Percentiles rank a stretch among this genome's conserved stretches.
Evolutionary conservation across 345 rosid species (phyloP).

Genomic region (Moringa oleifera): DNA sequence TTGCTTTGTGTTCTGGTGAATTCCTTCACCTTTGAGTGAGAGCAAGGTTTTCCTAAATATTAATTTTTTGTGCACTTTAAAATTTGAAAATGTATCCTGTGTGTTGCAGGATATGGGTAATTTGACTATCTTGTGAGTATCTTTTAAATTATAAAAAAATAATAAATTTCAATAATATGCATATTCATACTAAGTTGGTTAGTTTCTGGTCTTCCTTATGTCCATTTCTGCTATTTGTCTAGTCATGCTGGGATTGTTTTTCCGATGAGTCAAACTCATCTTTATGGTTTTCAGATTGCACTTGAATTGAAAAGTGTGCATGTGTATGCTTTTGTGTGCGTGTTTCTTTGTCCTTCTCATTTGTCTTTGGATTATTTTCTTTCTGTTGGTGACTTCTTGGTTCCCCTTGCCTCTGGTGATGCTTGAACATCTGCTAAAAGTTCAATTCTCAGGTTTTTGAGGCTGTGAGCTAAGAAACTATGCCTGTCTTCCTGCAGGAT

Average conservation of each 20-base stretch:
- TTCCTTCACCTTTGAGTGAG: background rate
- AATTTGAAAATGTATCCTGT: too few relatives aligned
- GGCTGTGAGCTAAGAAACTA: background rate
- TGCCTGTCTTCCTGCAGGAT: conserved; percentile 36
- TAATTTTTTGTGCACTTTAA: too few relatives aligned
- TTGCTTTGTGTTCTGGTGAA: background rate
- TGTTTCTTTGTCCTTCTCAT: background rate
- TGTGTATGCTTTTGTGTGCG: too few relatives aligned
- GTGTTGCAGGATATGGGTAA: too few relatives aligned
- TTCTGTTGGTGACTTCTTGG: background rate
- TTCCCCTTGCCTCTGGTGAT: background rate
- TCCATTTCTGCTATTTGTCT: background rate
- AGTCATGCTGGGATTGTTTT: background rate
- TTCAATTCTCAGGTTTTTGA: background rate
- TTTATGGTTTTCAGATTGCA: background rate
- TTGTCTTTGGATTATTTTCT: background rate
- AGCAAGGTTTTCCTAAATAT: too few relatives aligned
- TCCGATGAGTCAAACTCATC: background rate
- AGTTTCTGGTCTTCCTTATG: background rate
- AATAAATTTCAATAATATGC: too few relatives aligned
- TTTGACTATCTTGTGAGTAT: too few relatives aligned
- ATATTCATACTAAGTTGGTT: too few relatives aligned
- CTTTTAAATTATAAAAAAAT: too few relatives aligned
- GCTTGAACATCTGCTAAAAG: background rate
- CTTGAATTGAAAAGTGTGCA: background rate